A percentile compares a stretch with the other conserved stretches of the same genome.
These are phyloP conservation scores for Paramecium octaurelia DNA, from an alignment of 73 alveolate species.

Conservation along the genomic window DNA sequence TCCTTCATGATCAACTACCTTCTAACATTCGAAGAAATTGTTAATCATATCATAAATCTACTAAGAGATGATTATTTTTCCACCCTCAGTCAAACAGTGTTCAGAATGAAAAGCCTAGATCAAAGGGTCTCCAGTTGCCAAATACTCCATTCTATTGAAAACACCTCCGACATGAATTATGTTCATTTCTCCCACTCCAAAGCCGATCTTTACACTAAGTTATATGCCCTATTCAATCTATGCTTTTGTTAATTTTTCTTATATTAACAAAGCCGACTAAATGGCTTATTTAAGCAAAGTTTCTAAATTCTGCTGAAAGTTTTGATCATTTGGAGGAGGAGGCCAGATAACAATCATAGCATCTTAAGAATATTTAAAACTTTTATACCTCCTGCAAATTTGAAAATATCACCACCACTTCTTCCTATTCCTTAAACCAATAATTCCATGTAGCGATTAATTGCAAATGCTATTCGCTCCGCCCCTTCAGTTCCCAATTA, in stretches of 20 bases:
- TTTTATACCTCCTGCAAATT: slow-evolving; percentile 83
- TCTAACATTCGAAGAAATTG: slow-evolving; percentile 72
- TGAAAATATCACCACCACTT: slow-evolving; percentile 96
- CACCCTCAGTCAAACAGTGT: slow-evolving; percentile 90
- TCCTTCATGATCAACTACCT: slow-evolving; percentile 40
- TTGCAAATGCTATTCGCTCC: slow-evolving; percentile 89
- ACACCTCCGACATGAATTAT: slow-evolving; percentile 96
- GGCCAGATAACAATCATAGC: slow-evolving; percentile 98
- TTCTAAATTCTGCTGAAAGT: slow-evolving; percentile 61
- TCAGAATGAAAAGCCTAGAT: slow-evolving; percentile 91
- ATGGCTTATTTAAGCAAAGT: slow-evolving; percentile 81
- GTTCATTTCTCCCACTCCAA: slow-evolving; percentile 95
- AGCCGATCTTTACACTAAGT: slow-evolving; percentile 74
- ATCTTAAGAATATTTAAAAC: slow-evolving; percentile 49
- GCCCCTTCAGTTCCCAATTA: slow-evolving; percentile 91
- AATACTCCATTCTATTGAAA: slow-evolving; percentile 93
- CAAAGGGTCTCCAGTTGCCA: slow-evolving; percentile 93
- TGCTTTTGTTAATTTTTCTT: slow-evolving; percentile 81
- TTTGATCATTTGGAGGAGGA: slow-evolving; percentile 55
- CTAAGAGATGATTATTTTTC: slow-evolving; percentile 86
- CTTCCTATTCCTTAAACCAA: slow-evolving; percentile 83
- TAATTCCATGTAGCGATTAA: slow-evolving; percentile 92
- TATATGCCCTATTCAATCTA: slow-evolving; percentile 80
- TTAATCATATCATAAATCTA: slow-evolving; percentile 76
- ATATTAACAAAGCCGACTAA: slow-evolving; percentile 84